Evolutionary conservation across 345 rosid species (phyloP), one percentile per base, ranked within the genome.

Genomic region (Sisymbrium altissimum): DNA sequence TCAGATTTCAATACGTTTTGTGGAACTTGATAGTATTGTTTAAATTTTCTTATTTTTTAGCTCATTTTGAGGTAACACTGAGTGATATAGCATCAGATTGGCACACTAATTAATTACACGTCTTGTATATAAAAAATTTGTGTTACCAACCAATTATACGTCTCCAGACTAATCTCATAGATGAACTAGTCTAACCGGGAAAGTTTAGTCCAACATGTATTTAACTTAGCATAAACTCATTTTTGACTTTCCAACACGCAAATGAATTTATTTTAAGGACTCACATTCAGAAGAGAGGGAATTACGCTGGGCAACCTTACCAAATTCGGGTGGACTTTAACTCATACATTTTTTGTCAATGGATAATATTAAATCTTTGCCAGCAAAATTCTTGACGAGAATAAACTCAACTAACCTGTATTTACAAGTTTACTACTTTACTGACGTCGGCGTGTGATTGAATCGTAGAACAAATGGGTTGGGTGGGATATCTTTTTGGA

Each of bases 341-440:
- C 46, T 70, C 50, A 39, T 58, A 70, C 32, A 49, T 68, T 11
- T 35, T 27, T 21, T 8, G 48, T 17, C 10, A 44, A 30, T 1
- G 6, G 50, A 56, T 1, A 12, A 70, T 70, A 58, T 6, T 5
- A 45, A 59, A 9, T 15, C 3, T 27, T 38, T 38, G 8, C 14
- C 11, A 35, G 3, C 12, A 62, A 41, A 52, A 52, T 21, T 53
- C 9, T 43, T 72, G 64, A 33, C 46, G 46, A 73, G 21, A 17
- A 54, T 33, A 54, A 73, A 64, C 70, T 64, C 54, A 72, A 29
- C 36, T 73, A 32, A 33, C 35, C 56, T 43, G 56, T 44, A 23
- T 50, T 30, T 65, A 38, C 43, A 57, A 66, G 52, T 66, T 56
- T 55, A 35, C 52, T 25, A 74, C 52, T 74, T 65, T 55, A 64